Evolutionary conservation across 1,284 basidiomycete species (phyloP), one percentile per base, ranked within the genome.

Genomic region (Cutaneotrichosporon sp.): DNA sequence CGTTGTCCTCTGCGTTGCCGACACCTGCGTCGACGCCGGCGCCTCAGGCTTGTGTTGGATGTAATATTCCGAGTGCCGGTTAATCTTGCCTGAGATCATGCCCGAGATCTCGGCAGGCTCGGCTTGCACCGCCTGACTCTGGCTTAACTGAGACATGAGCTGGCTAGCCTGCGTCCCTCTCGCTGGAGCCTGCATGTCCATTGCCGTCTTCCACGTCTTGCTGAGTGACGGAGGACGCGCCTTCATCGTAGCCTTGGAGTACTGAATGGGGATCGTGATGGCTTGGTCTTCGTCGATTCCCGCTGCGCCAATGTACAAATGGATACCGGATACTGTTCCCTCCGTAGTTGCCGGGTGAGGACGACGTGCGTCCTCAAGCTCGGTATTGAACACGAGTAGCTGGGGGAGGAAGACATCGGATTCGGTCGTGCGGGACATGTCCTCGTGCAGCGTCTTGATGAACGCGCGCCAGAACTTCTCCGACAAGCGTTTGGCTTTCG

Each of bases 221-320:
- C 88, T 90, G 81, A 87, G 85, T n/a, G 83, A 75, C 54, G 88
- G 86, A 0, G 90, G 85, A 17, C 83, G 78, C 2, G 81, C 81
- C 27, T 84, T 68, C 25, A 86, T 82, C 0, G 90, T 93, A 56
- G 85, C 87, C 75, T 97, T 97, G 65, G 84, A 86, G 33, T 85
- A 80, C 65, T 85, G 85, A 64, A 97, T 80, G 2, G 78, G 75
- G 51, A 97, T 81, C 63, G 84, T 83, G 43, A 96, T 76, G 0
- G 88, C 84, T 65, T 88, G 82, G 3, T 83, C 82, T 2, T 81
- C 75, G 31, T 81, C 77, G 2, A 79, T 76, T 8, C 84, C 82
- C 5, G 80, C 74, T 55, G 90, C 86, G 1, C 91, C 91, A 20
- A 96, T 79, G 26, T 84, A 82, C 4, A 96, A 78, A 8, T 81